Conservation (phyloP, 768 basidiomycete genomes). For the Tulasnella sp. region DNA sequence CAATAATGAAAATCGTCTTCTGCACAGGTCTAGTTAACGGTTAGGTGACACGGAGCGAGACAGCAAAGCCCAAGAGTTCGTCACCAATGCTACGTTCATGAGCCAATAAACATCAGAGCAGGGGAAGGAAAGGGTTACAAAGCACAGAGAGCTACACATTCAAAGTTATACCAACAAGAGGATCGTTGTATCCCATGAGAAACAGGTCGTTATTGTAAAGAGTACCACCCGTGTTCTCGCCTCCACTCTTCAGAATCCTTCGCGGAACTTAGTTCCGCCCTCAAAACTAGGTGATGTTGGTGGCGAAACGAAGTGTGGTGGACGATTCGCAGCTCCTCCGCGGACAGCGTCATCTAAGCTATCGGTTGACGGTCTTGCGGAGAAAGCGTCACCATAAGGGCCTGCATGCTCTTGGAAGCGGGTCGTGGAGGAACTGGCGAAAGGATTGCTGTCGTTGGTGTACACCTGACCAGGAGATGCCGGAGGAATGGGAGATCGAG, state of each 20-base stretch:
- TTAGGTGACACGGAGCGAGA: not conserved
- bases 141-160: not conserved
- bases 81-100: not conserved
- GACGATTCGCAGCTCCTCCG: not conserved
- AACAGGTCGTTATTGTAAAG: not conserved
- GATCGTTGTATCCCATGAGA: not conserved
- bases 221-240: not conserved
- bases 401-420: not conserved
- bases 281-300: not conserved
- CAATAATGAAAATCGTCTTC: not conserved
- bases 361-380: conserved; percentile 2
- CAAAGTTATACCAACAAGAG: not conserved
- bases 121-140: not conserved
- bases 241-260: not conserved
- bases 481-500: not conserved
- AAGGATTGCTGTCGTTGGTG: conserved; percentile 8
- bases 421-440: not conserved
- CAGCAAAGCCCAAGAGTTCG: not conserved
- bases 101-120: not conserved
- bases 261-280: not conserved
- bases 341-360: conserved; percentile 7
- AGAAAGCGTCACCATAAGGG: conserved; percentile 5
- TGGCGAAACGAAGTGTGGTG: not conserved
- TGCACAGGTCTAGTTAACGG: no score
- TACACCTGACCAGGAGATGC: not conserved